Base-by-base conservation (phyloP, 192 early-diverging fungal genomes). In the Lobulomyces angularis region DNA sequence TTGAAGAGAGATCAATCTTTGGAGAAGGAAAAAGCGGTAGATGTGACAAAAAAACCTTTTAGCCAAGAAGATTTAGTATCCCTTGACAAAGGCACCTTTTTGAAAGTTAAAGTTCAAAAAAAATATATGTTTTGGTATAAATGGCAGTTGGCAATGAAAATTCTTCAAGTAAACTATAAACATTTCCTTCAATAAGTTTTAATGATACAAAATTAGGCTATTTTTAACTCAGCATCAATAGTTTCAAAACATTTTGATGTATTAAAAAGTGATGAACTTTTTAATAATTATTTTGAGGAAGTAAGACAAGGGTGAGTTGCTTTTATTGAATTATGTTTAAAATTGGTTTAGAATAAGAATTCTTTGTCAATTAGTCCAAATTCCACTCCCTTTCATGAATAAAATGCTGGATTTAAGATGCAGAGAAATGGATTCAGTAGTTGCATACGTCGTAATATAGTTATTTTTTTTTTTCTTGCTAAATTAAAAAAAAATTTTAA, bases 91-190 rank as follows among this genome's bases (percentile, higher is more conserved):
- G 25, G 46, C 20, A 9, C 11, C 45, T 37, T 31, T 43, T 23
- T 14, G 22, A n/a, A 23, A 32, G 36, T 45, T 48, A 14, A 27
- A 11, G 35, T 26, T 38, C 18, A 35, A 61, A 39, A 25, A 35
- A 45, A 51, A 14, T 59, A 60, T 43, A 27, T 77, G 20, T 34
- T 51, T 6, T 18, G 61, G 8, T 81, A 77, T 53, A 77, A 81
- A 44, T 67, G 66, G 53, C 54, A 66, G n/a, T 39, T 82, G 37
- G 64, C 61, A 1, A 76, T 75, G 44, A 57, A 71, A 16, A 58
- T 81, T 41, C 43, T 81, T 21, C 75, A 82, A 65, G 66, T 72
- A 71, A 45, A 26, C 16, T 53, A 55, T 28, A 18, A 21, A 26
- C 56, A 26, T 30, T 47, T 55, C 55, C 27, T 30, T 65, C 19